These are phyloP conservation scores for Cardiospermum halicacabum DNA, from an alignment of 345 rosid species.

Conservation along the genomic window DNA sequence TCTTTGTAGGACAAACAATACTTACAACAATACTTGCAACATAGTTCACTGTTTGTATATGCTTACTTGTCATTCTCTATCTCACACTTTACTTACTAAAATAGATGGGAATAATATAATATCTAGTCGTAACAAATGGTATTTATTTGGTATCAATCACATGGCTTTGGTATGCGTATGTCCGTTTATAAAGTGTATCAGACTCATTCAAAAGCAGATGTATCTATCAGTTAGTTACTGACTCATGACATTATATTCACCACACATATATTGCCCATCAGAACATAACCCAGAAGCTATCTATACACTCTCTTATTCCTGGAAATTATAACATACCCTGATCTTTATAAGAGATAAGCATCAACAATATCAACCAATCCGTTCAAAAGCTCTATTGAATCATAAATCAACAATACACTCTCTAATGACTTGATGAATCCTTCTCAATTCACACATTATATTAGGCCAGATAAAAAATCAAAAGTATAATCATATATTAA, in stretches of 20 bases:
- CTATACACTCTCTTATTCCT: neutral
- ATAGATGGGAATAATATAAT: constrained; percentile 1
- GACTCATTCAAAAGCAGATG: neutral
- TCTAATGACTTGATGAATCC: too few relatives aligned
- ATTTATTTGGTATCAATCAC: constrained; percentile 17
- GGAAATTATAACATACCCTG: neutral
- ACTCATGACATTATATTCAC: neutral
- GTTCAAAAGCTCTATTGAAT: too few relatives aligned
- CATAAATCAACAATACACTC: too few relatives aligned
- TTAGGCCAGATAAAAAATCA: too few relatives aligned
- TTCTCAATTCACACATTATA: too few relatives aligned
- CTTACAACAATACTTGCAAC: too few relatives aligned
- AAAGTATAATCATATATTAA: too few relatives aligned
- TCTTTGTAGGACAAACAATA: too few relatives aligned
- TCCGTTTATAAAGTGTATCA: constrained; percentile 7
- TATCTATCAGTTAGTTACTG: neutral
- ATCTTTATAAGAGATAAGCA: too few relatives aligned
- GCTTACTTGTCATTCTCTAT: constrained; percentile 12
- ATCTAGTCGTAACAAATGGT: neutral
- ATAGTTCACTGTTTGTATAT: neutral
- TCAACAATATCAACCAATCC: too few relatives aligned
- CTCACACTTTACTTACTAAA: neutral
- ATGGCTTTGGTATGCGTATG: too few relatives aligned
- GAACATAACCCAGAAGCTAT: neutral
- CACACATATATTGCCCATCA: constrained; percentile 5